Evolutionary conservation across 2,329 filamentous ascomycete species (phyloP), one percentile per base, ranked within the genome.

Genomic region (Arthrobotrys musiformis): DNA sequence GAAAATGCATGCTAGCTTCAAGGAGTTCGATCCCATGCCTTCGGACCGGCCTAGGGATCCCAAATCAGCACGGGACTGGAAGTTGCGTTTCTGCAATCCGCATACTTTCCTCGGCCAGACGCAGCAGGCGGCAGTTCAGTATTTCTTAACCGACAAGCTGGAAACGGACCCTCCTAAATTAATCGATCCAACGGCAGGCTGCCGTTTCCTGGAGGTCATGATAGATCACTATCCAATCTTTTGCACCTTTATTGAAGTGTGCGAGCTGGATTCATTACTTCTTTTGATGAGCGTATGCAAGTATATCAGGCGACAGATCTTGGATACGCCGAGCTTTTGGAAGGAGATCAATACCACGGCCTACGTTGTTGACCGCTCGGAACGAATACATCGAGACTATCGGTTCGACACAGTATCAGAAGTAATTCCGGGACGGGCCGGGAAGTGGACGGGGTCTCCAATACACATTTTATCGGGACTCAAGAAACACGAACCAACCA

Each of bases 211-310:
- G 61, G 73, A 77, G 5, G 60, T 70, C 19, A 70, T 77, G 66
- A 48, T 77, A 17, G 67, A 77, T 7, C 70, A 66, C 17, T 77
- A 77, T 48, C 73, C 73, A 6, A 67, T 77, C 62, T 77, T 77
- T 48, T 69, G 66, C 42, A 77, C 60, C 26, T 33, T 77, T 22
- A 67, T 77, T n/a, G 73, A 77, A 42, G 73, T 61, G 5, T 77
- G 66, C 52, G 73, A 77, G 24, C 15, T 77, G 9, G 73, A 77
- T 33, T 77, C 73, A 3, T 24, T 77, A 15, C 44, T 77, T 50
- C 66, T 77, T 13, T 50, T 77, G 33, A 77, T 77, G 73, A 54
- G 73, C 24, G 11, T 70, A n/a, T 77, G 66, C 61, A 70, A 50
- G 19, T 46, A 77, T 40, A 70, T 77, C 28, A 60, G 73, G 37